Evolutionary conservation across 2,329 filamentous ascomycete genomes (phyloP).

Genomic region (Coniochaeta sp.): DNA sequence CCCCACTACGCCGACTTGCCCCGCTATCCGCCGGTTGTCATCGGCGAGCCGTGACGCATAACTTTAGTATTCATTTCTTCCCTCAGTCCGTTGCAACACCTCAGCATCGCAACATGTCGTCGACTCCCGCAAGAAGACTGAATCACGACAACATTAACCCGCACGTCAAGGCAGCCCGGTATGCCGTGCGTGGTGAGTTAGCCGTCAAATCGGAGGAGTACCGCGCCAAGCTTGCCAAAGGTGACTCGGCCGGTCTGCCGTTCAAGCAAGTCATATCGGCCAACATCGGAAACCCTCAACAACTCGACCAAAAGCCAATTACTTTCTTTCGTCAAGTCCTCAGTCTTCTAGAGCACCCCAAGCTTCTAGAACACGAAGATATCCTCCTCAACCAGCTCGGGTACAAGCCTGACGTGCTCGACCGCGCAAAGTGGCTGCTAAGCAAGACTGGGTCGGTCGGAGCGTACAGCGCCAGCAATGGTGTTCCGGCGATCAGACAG

Average conservation of each 20-base stretch:
- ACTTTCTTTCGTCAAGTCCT: conserved; percentile 98
- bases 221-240: conserved; percentile 62
- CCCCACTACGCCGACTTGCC: neutral
- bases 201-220: conserved; percentile 91
- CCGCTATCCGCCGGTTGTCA: neutral
- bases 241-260: conserved; percentile 54
- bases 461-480: conserved; percentile 92
- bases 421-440: conserved; percentile 73
- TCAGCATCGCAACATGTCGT: conserved; percentile 25
- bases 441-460: conserved; percentile 84
- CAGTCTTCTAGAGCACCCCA: conserved; percentile 85
- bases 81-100: neutral
- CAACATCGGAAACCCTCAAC: conserved; percentile 98
- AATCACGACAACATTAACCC: conserved; percentile 87
- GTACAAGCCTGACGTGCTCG: conserved; percentile 86
- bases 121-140: conserved; percentile 40
- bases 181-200: conserved; percentile 93
- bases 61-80: neutral
- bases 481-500: conserved; percentile 77
- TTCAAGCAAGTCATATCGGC: conserved; percentile 90
- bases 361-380: conserved; percentile 73
- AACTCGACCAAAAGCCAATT: conserved; percentile 97
- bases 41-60: neutral
- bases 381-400: conserved; percentile 68
- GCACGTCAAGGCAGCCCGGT: conserved; percentile 79